These are phyloP conservation scores for Globomyces pollinis-pini DNA, from an alignment of 192 early-diverging fungal genomes.

Conservation along the genomic window DNA sequence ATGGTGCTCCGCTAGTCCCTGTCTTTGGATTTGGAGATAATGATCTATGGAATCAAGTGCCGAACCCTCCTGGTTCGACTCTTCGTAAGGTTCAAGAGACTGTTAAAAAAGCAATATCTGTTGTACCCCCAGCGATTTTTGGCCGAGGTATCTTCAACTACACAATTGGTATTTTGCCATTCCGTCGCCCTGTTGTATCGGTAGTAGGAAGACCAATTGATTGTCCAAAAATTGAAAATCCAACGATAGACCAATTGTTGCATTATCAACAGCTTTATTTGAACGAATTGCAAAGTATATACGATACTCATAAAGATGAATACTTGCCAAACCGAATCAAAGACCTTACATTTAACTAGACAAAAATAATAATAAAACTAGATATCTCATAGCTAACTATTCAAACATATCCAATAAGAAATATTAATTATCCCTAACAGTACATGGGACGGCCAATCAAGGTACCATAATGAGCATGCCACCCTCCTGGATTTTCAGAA, in stretches of 20 bases:
- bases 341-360: background rate
- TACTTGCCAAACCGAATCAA: conserved; percentile 55
- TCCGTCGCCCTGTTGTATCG: conserved; percentile 28
- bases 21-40: conserved; percentile 92
- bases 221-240: conserved; percentile 45
- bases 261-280: conserved; percentile 63
- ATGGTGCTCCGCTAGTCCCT: conserved; percentile 77
- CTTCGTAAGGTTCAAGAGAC: conserved; percentile 62
- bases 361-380: background rate
- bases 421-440: too few relatives aligned
- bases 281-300: conserved; percentile 52
- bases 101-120: conserved; percentile 47
- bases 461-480: too few relatives aligned
- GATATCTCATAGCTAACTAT: too few relatives aligned
- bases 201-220: conserved; percentile 62
- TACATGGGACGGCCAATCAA: too few relatives aligned
- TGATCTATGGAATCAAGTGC: conserved; percentile 72
- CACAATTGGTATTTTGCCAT: conserved; percentile 52
- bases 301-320: conserved; percentile 63
- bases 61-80: conserved; percentile 58
- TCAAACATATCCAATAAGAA: too few relatives aligned
- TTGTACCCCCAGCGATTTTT: conserved; percentile 25
- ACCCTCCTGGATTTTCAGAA: too few relatives aligned
- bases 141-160: conserved; percentile 86
- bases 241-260: conserved; percentile 50